Evolutionary conservation across 2,329 filamentous ascomycete species (phyloP), one percentile per base, ranked within the genome.

Genomic region (Talaromyces atroroseus): DNA sequence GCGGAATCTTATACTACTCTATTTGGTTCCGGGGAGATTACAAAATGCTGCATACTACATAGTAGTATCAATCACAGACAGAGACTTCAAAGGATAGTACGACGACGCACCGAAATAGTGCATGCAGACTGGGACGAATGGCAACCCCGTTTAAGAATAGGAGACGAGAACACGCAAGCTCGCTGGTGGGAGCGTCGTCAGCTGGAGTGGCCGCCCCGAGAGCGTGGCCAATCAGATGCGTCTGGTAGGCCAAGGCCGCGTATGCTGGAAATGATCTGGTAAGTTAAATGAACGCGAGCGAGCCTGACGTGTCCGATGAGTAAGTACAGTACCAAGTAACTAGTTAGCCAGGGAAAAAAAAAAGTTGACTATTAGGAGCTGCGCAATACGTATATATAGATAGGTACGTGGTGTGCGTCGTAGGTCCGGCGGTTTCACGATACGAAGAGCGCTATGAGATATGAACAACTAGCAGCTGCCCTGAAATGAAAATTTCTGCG

Each of bases 101-200:
- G n/a, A n/a, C n/a, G n/a, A n/a, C n/a, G n/a, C n/a, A n/a, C n/a
- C n/a, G n/a, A n/a, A n/a, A n/a, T n/a, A n/a, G n/a, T n/a, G n/a
- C n/a, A n/a, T n/a, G 24, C 24, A 26, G 24, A 26, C 24, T n/a
- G n/a, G n/a, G n/a, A n/a, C n/a, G n/a, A n/a, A n/a, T n/a, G n/a
- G n/a, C n/a, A n/a, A n/a, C n/a, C n/a, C n/a, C n/a, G n/a, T n/a
- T n/a, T 6, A 16, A 12, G 21, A 42, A 46, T 23, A 18, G 20
- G 18, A 24, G 18, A 21, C 5, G 40, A 18, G 46, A 36, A 58
- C 56, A 58, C 56, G 56, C 56, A 58, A 57, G 45, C 56, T 42
- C 38, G 53, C 38, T 50, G 47, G 38, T 34, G 21, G 29, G 36
- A 58, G 56, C 56, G 56, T 58, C 56, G 56, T 58, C 56, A 58